Evolutionary conservation across 2,329 filamentous ascomycete species (phyloP).

Genomic region (Lomentospora prolificans): DNA sequence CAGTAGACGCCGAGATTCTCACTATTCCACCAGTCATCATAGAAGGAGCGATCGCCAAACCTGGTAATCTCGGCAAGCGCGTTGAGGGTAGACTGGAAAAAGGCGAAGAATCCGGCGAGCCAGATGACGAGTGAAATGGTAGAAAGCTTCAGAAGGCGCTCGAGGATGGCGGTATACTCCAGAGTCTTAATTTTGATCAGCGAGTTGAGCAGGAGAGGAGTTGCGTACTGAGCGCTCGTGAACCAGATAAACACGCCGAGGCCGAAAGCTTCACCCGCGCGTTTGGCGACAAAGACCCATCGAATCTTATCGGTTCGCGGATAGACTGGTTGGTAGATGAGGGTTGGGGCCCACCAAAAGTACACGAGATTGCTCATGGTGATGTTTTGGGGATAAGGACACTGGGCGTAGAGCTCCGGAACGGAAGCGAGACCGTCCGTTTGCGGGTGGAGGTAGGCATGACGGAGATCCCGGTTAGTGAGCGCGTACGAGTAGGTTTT

Average conservation of each 20-base stretch:
- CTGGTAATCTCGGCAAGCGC: slow-evolving; percentile 79
- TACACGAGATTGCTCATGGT: slow-evolving; percentile 80
- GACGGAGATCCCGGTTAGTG: slow-evolving; percentile 89
- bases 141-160: slow-evolving; percentile 86
- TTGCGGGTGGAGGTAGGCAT: slow-evolving; percentile 73
- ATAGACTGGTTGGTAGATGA: slow-evolving; percentile 95
- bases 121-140: slow-evolving; percentile 94
- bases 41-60: slow-evolving; percentile 91
- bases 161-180: slow-evolving; percentile 71
- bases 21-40: slow-evolving; percentile 97
- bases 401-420: slow-evolving; percentile 71
- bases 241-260: slow-evolving; percentile 92
- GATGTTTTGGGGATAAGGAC: slow-evolving; percentile 86
- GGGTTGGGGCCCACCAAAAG: slow-evolving; percentile 96
- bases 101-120: slow-evolving; percentile 93
- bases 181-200: slow-evolving; percentile 76
- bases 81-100: slow-evolving; percentile 91
- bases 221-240: slow-evolving; percentile 85
- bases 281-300: slow-evolving; percentile 81
- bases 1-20: slow-evolving; percentile 80
- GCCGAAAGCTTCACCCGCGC: slow-evolving; percentile 65
- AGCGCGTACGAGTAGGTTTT: slow-evolving; percentile 95
- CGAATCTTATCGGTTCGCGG: slow-evolving; percentile 73
- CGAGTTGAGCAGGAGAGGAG: slow-evolving; percentile 81
- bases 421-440: slow-evolving; percentile 57